These are phyloP conservation scores for Exophiala aquamarina DNA, from an alignment of 2,329 filamentous ascomycete species.

Conservation along the genomic window DNA sequence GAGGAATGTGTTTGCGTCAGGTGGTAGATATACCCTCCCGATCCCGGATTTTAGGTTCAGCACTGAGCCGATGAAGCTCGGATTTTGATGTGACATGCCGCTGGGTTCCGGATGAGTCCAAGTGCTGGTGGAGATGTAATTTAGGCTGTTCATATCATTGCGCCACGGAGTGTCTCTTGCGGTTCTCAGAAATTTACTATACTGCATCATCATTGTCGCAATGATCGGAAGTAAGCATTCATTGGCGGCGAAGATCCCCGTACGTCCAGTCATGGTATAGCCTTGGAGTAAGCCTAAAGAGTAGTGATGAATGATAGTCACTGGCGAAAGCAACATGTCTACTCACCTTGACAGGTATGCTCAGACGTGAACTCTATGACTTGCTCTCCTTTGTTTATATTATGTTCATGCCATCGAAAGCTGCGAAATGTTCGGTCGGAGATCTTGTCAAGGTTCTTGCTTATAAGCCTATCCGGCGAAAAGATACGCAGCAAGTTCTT, in stretches of 20 bases:
- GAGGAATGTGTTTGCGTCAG: slow-evolving; percentile 67
- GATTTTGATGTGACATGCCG: slow-evolving; percentile 68
- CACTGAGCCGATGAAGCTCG: slow-evolving; percentile 66
- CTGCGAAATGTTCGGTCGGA: no score
- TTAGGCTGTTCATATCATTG: slow-evolving; percentile 58
- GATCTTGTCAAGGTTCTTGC: no score
- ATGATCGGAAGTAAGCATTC: slow-evolving; percentile 68
- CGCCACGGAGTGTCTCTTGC: slow-evolving; percentile 57
- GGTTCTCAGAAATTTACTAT: slow-evolving; percentile 68
- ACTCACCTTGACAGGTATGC: slow-evolving; percentile 57
- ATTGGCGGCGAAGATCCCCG: slow-evolving; percentile 64
- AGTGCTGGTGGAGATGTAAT: slow-evolving; percentile 67
- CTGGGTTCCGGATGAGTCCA: slow-evolving; percentile 70
- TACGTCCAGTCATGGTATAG: slow-evolving; percentile 65
- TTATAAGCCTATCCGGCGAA: no score
- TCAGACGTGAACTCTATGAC: slow-evolving; percentile 68
- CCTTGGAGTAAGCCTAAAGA: slow-evolving; percentile 54
- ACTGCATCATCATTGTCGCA: slow-evolving; percentile 72
- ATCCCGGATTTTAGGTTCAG: slow-evolving; percentile 62
- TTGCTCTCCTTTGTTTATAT: slow-evolving; percentile 58
- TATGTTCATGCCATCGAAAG: slow-evolving; percentile 67
- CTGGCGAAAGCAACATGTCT: background rate
- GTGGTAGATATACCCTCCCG: slow-evolving; percentile 64
- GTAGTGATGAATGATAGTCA: background rate
- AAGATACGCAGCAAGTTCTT: no score